phyloP scores from a whole-genome alignment of 306 rosid species.

The Calophaca sinica region DNA sequence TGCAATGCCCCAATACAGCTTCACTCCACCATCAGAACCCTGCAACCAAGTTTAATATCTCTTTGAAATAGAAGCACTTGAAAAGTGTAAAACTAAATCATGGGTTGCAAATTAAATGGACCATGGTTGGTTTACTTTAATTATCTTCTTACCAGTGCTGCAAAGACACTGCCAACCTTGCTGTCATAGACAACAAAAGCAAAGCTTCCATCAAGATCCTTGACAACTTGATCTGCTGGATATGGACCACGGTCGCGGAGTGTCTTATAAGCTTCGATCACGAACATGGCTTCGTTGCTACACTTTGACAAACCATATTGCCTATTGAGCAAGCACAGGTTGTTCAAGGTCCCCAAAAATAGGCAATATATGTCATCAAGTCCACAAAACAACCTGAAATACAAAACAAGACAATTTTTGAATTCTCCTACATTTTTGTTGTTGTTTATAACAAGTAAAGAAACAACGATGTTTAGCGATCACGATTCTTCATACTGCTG shows the following conservation, averaged over 20 bases:
- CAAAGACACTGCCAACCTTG: conserved; percentile 76
- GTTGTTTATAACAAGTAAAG: neutral
- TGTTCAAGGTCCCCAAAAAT: conserved; percentile 79
- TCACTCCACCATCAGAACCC: conserved; percentile 91
- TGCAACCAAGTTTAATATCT: conserved; percentile 29
- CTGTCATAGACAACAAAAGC: conserved; percentile 90
- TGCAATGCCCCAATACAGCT: conserved; percentile 85
- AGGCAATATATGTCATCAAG: conserved; percentile 75
- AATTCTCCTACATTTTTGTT: neutral
- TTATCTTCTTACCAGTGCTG: conserved; percentile 66
- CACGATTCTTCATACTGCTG: no score
- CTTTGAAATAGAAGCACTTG: neutral
- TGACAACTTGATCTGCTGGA: conserved; percentile 89
- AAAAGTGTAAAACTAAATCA: neutral
- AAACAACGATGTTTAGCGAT: neutral
- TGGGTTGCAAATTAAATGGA: no score
- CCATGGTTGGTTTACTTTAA: no score
- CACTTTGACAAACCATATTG: conserved; percentile 76
- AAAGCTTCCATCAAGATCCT: conserved; percentile 86
- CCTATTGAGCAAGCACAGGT: conserved; percentile 57
- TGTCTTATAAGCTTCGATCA: conserved; percentile 81
- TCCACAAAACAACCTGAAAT: conserved; percentile 73
- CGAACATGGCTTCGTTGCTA: conserved; percentile 72
- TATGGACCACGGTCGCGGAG: conserved; percentile 87
- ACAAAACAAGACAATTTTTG: neutral